Evolutionary conservation across 495 filamentous ascomycete genomes (phyloP), one percentile per base, ranked within the genome.

Genomic region (Hapsidospora chrysogenum): DNA sequence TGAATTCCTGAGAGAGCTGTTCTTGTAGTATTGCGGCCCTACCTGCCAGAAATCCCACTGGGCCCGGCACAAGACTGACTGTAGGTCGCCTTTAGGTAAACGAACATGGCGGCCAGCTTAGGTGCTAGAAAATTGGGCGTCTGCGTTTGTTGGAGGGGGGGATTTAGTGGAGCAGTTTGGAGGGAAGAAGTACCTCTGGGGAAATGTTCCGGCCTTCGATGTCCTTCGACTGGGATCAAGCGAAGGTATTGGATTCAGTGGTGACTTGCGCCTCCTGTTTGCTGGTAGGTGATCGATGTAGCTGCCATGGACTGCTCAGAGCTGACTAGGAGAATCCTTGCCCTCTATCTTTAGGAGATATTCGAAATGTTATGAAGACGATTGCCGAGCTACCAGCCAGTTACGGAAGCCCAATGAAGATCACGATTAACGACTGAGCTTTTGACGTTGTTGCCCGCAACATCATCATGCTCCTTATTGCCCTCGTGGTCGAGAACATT

Each of bases 341-440:
- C n/a, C 23, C 7, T 26, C 23, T 26, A n/a, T n/a, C n/a, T n/a
- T 65, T 62, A 2, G 63, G 63, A 28, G 62, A 71, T 36, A 32
- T 62, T 9, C 46, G 63, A 13, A 61, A 66, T 42, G 36, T 61
- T 8, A 37, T 65, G 30, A 52, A 52, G 39, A 59, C 64, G 0
- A 35, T 70, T 16, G 33, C 37, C 9, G 16, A 40, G 0, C 40
- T 70, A 13, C 57, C 57, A 0, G 35, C n/a, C 2, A 37, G 13
- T 2, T 62, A 54, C 33, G 40, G 18, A 4, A 25, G 41, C 0
- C 13, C 36, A 0, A 35, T 57, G 29, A 23, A 44, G 2, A 40
- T 60, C 0, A 42, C 46, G 0, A 25, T 70, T 3, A 69, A 67
- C 36, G 64, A 72, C 34, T 2, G 15, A n/a, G 56, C 66, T 14